phyloP scores from a whole-genome alignment of 805 yeast species.

The Kockiozyma suomiensis region DNA sequence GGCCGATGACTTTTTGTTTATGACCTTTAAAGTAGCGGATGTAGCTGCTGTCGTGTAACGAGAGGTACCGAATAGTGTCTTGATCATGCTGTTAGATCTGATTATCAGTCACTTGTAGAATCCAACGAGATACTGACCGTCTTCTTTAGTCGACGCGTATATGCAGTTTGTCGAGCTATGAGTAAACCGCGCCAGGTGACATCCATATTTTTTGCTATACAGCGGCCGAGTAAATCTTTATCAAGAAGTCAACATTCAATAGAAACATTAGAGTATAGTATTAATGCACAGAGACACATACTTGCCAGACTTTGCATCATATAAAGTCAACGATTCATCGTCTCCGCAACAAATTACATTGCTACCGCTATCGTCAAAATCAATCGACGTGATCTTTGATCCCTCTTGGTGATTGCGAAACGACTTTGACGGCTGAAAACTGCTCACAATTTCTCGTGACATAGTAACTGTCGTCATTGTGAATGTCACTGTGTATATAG shows the following conservation, averaged over 20 bases:
- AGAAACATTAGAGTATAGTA: too few species aligned
- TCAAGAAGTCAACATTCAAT: too few species aligned
- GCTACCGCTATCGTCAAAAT: conserved; percentile 83
- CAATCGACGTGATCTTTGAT: conserved; percentile 47
- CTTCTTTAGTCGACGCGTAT: conserved; percentile 81
- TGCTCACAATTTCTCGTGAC: conserved; percentile 27
- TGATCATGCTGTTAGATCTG: not conserved
- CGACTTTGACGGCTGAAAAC: conserved; percentile 51
- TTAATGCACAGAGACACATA: conserved; percentile 42
- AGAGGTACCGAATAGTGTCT: conserved; percentile 63
- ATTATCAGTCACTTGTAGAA: not conserved
- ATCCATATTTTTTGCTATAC: conserved; percentile 88
- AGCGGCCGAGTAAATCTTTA: conserved; percentile 55
- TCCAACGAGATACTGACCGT: conserved; percentile 50
- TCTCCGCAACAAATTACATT: conserved; percentile 73
- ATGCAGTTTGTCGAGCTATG: conserved; percentile 72
- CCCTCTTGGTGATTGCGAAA: conserved; percentile 49
- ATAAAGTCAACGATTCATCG: conserved; percentile 81
- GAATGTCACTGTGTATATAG: not conserved
- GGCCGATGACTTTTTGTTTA: conserved; percentile 66
- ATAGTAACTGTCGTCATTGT: conserved; percentile 20
- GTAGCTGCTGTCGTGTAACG: conserved; percentile 75
- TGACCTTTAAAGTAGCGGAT: conserved; percentile 89
- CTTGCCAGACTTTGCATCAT: conserved; percentile 70
- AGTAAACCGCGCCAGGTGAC: conserved; percentile 81